Evolutionary conservation across 257 asterid species (phyloP).

Genomic region (Scutellaria minor): DNA sequence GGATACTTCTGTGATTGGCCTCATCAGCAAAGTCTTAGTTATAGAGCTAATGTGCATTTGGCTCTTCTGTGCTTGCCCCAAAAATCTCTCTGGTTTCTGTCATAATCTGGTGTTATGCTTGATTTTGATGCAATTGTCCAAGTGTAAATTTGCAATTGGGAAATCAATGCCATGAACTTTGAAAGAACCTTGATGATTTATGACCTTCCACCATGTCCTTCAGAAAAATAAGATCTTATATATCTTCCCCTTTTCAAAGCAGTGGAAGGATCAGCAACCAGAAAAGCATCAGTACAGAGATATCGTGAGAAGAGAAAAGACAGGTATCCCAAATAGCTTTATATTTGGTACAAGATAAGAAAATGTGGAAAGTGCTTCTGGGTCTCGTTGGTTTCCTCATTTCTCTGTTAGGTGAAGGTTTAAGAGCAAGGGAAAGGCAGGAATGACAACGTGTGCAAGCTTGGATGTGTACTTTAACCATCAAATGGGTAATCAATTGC

Average conservation of each 20-base stretch:
- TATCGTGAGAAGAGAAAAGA: slow-evolving; percentile 94
- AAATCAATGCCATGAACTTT: slow-evolving; percentile 22
- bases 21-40: slow-evolving; percentile 18
- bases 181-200: slow-evolving; percentile 20
- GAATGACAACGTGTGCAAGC: slow-evolving; percentile 55
- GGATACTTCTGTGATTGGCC: slow-evolving; percentile 22
- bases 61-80: slow-evolving; percentile 14
- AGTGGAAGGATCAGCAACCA: slow-evolving; percentile 72
- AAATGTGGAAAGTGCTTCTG: slow-evolving; percentile 37
- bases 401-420: slow-evolving; percentile 91
- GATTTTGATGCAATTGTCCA: slow-evolving; percentile 14
- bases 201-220: slow-evolving; percentile 18
- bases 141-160: not conserved
- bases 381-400: slow-evolving; percentile 55
- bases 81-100: slow-evolving; percentile 3
- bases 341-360: slow-evolving; percentile 35
- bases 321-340: slow-evolving; percentile 66
- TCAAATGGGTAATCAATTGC: slow-evolving; percentile 51
- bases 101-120: slow-evolving; percentile 14
- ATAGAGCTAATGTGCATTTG: slow-evolving; percentile 9
- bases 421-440: slow-evolving; percentile 87
- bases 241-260: slow-evolving; percentile 39
- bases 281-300: slow-evolving; percentile 90
- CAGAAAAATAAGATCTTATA: slow-evolving; percentile 28
- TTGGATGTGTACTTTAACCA: slow-evolving; percentile 58